Percentiles rank a stretch among this genome's conserved stretches.
Conservation (phyloP, 1,284 basidiomycete species). For the Apiotrichum brassicae region DNA sequence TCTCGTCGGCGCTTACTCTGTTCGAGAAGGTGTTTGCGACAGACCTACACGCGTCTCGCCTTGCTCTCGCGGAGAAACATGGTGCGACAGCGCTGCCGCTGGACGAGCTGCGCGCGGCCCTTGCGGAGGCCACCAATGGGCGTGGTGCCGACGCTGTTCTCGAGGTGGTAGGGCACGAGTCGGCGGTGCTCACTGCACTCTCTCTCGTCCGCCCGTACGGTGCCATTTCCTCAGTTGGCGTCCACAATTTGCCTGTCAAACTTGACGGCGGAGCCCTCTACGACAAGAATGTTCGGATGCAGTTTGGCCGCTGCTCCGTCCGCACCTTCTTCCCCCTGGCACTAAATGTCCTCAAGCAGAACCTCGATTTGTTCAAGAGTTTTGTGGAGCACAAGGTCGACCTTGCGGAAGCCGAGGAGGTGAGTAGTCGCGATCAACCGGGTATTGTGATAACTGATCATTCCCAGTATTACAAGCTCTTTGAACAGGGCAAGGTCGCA, state of each 20-base stretch:
- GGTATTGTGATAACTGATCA: too few relatives aligned
- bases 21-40: constrained; percentile 42
- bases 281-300: constrained; percentile 58
- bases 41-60: constrained; percentile 26
- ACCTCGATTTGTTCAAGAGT: constrained; percentile 34
- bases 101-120: constrained; percentile 23
- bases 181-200: constrained; percentile 65
- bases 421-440: constrained; percentile 14
- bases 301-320: constrained; percentile 71
- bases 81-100: constrained; percentile 43
- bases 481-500: constrained; percentile 41
- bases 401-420: constrained; percentile 37
- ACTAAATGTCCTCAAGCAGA: constrained; percentile 56
- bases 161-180: constrained; percentile 71
- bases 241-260: constrained; percentile 43
- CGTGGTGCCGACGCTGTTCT: constrained; percentile 48
- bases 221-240: constrained; percentile 70
- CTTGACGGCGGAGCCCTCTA: constrained; percentile 56
- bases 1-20: constrained; percentile 43
- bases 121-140: constrained; percentile 35
- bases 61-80: constrained; percentile 34
- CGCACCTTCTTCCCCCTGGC: constrained; percentile 69
- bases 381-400: constrained; percentile 42
- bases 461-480: constrained; percentile 39
- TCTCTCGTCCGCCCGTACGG: constrained; percentile 74